A percentile compares a stretch with the other conserved stretches of the same genome.
phyloP scores from a whole-genome alignment of 1,284 basidiomycete genomes.

The Moniliophthora roreri region DNA sequence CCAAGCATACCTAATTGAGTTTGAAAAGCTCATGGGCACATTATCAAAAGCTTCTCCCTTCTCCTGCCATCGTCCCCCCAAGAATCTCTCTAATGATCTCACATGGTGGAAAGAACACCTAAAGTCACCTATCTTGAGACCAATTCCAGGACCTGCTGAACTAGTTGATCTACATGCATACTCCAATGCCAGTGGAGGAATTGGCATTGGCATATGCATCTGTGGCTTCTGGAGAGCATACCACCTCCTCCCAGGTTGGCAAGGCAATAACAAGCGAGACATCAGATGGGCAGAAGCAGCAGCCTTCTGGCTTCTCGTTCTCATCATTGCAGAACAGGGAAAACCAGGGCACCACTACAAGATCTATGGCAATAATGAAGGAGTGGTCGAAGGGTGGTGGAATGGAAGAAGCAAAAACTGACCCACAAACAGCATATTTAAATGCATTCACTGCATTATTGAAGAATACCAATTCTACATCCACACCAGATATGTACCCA shows the following conservation, averaged over 20 bases:
- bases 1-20: constrained; percentile 29
- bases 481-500: constrained; percentile 22
- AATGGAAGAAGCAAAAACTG: constrained; percentile 31
- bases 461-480: background rate
- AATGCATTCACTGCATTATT: constrained; percentile 18
- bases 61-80: constrained; percentile 13
- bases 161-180: constrained; percentile 31
- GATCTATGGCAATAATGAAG: constrained; percentile 35
- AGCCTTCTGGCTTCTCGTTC: constrained; percentile 36
- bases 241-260: constrained; percentile 34
- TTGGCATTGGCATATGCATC: constrained; percentile 39
- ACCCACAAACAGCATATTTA: constrained; percentile 22
- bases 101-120: constrained; percentile 36
- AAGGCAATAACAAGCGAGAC: constrained; percentile 20
- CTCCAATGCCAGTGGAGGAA: constrained; percentile 42
- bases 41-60: constrained; percentile 26
- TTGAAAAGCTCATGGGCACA: constrained; percentile 26
- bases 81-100: constrained; percentile 24
- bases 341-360: constrained; percentile 18
- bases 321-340: constrained; percentile 14
- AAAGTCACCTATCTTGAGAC: constrained; percentile 10
- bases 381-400: constrained; percentile 40
- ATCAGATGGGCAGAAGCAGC: constrained; percentile 36
- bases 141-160: constrained; percentile 26
- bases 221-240: constrained; percentile 33